Evolutionary conservation across 345 rosid species (phyloP), one percentile per base, ranked within the genome.

Genomic region (Eutrema japonicum): DNA sequence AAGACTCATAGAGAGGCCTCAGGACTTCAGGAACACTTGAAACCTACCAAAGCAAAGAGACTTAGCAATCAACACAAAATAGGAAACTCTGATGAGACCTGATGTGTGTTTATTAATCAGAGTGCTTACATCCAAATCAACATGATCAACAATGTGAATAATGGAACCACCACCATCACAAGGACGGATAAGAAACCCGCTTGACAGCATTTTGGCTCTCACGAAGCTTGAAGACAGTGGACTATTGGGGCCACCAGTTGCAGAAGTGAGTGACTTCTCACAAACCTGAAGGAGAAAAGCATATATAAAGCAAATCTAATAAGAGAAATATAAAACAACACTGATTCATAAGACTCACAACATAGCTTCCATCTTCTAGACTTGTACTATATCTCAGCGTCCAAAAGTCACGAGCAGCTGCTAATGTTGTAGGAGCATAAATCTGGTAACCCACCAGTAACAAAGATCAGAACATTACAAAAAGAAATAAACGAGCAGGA

Each of bases 401-500:
- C 98, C 98, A 94, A 74, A 91, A 94, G 85, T 94, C 98, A 14
- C 98, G 93, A 33, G 96, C 97, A 32, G 89, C 92, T 36, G 98
- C 96, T 82, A 94, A 65, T 30, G 97, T 91, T 40, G 98, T 94
- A 3, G 95, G 97, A 47, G 97, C 97, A 80, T 88, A 94, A 16
- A 88, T 86, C 98, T 94, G 85, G 72, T 5, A 66, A 16, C 11
- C 38, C 16, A 6, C 4, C 13, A 74, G 14, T 40, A 49, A 13
- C 16, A 3, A 57, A 53, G 9, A 43, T 66, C 33, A 48, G 29
- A 49, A 49, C 5, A 42, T 33, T 63, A 2, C 35, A 7, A 0
- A 60, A 8, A n/a, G 8, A 22, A 4, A 22, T 32, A 66, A 66
- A 58, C 32, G 50, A n/a, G 33, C 50, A 10, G 22, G 41, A 4